Percentiles rank a stretch among this genome's conserved stretches.
phyloP scores from a whole-genome alignment of 1,139 yeast species.

The Scheffersomyces illinoinensis region DNA sequence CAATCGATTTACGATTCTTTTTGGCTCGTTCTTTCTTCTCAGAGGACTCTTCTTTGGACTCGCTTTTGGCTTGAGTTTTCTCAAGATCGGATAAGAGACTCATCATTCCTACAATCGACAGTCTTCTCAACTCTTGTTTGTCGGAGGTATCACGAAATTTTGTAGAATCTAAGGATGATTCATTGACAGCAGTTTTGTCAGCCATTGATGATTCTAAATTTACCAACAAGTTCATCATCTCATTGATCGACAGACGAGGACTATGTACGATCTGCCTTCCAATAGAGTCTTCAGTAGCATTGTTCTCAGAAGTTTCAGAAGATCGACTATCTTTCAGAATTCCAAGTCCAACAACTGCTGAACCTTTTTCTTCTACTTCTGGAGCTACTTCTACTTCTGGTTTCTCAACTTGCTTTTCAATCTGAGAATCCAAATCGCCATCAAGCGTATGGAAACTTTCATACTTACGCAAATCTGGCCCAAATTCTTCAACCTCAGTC shows the following conservation, averaged over 20 bases:
- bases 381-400: slow-evolving; percentile 12
- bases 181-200: not conserved
- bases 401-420: not conserved
- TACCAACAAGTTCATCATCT: slow-evolving; percentile 20
- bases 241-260: slow-evolving; percentile 16
- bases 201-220: slow-evolving; percentile 11
- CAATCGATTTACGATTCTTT: slow-evolving; percentile 21
- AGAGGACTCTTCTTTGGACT: slow-evolving; percentile 7
- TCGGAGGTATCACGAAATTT: not conserved
- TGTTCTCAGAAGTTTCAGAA: not conserved
- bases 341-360: not conserved
- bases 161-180: not conserved
- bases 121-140: slow-evolving; percentile 5
- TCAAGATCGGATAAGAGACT: slow-evolving; percentile 16
- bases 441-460: not conserved
- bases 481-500: not conserved
- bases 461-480: not conserved
- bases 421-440: not conserved
- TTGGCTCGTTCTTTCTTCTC: slow-evolving; percentile 9
- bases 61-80: not conserved
- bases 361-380: slow-evolving; percentile 14
- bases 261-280: not conserved
- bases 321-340: not conserved
- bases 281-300: not conserved
- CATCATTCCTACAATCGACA: slow-evolving; percentile 20